phyloP scores from a whole-genome alignment of 2,329 filamentous ascomycete species.

The Penicillium italicum region DNA sequence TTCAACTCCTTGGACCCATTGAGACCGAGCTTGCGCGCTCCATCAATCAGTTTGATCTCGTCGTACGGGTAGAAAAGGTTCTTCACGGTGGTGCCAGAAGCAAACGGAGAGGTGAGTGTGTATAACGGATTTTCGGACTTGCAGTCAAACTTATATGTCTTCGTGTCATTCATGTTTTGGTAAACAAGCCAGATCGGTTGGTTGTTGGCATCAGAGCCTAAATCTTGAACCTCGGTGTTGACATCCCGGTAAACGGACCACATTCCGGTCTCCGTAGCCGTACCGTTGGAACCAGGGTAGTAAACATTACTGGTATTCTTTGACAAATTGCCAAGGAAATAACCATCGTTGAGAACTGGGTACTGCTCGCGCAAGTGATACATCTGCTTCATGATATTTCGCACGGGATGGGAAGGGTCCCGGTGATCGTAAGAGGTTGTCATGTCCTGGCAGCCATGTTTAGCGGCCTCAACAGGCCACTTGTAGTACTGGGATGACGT shows the following conservation, averaged over 20 bases:
- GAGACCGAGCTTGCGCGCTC: constrained; percentile 46
- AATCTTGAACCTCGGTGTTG: constrained; percentile 50
- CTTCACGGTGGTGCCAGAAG: constrained; percentile 52
- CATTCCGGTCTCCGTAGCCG: constrained; percentile 55
- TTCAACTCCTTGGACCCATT: constrained; percentile 48
- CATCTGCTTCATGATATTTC: constrained; percentile 60
- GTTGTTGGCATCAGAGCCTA: constrained; percentile 40
- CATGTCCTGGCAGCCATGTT: constrained; percentile 55
- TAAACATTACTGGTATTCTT: constrained; percentile 51
- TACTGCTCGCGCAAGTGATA: constrained; percentile 57
- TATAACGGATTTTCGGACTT: constrained; percentile 40
- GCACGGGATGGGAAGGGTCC: constrained; percentile 59
- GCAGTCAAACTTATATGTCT: constrained; percentile 57
- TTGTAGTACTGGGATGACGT: constrained; percentile 55
- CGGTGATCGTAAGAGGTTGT: constrained; percentile 58
- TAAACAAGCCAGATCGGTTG: constrained; percentile 46
- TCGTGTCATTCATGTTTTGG: constrained; percentile 46
- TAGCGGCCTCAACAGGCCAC: constrained; percentile 54
- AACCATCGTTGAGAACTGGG: constrained; percentile 59
- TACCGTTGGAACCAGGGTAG: constrained; percentile 52
- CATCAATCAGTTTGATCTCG: constrained; percentile 48
- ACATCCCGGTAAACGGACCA: constrained; percentile 57
- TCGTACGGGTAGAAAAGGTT: constrained; percentile 62
- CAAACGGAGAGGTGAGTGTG: constrained; percentile 57
- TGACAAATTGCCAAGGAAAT: constrained; percentile 52